Conservation (phyloP, 345 rosid genomes). For the Microcos paniculata region DNA sequence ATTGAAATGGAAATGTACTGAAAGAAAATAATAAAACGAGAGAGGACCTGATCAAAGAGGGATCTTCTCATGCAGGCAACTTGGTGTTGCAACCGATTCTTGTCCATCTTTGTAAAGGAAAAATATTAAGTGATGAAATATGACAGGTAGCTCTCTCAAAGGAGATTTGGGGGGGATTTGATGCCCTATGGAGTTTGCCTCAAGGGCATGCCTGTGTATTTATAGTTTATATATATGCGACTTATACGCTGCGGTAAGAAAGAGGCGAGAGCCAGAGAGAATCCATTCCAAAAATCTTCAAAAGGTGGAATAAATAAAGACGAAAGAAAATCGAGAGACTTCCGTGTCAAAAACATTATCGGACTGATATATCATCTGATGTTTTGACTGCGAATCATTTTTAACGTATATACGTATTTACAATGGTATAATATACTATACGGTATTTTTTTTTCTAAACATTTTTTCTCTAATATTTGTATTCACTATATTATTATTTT, state of each 20-base stretch:
- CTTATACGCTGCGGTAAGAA: neutral
- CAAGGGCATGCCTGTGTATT: neutral
- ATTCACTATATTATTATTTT: too few relatives aligned
- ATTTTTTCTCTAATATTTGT: too few relatives aligned
- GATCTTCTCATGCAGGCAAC: slow-evolving; percentile 47
- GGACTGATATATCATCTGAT: neutral
- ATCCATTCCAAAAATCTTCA: neutral
- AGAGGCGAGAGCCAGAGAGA: neutral
- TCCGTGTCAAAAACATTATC: neutral
- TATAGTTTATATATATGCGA: neutral
- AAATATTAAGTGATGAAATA: too few relatives aligned
- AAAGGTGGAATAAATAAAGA: too few relatives aligned
- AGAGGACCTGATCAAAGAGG: slow-evolving; percentile 67
- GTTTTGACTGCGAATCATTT: too few relatives aligned
- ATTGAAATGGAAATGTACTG: neutral
- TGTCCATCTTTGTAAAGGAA: slow-evolving; percentile 19
- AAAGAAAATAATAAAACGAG: too few relatives aligned
- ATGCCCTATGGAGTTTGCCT: neutral
- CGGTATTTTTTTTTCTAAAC: too few relatives aligned
- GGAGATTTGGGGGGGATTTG: neutral
- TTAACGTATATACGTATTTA: too few relatives aligned
- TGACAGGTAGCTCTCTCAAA: neutral
- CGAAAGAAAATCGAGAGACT: too few relatives aligned
- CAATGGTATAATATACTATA: too few relatives aligned
- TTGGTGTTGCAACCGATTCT: slow-evolving; percentile 33